These are phyloP conservation scores for Fusarium denticulatum DNA, from an alignment of 2,329 filamentous ascomycete genomes.

Conservation along the genomic window DNA sequence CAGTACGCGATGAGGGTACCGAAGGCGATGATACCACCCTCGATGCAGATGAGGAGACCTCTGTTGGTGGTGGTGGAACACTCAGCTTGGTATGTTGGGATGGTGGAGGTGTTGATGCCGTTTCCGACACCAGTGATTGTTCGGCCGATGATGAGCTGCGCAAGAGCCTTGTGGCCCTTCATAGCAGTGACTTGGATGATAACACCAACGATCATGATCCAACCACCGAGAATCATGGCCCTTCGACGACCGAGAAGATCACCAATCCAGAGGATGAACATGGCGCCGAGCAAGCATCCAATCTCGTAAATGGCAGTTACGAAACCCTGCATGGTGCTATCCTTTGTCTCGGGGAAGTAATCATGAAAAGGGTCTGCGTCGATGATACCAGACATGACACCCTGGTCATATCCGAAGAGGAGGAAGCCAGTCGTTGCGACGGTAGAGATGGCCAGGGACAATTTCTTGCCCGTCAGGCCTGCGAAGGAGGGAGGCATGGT, in stretches of 20 bases:
- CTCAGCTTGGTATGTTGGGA: constrained; percentile 66
- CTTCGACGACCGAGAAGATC: constrained; percentile 62
- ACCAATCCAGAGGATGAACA: constrained; percentile 61
- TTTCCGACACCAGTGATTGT: constrained; percentile 64
- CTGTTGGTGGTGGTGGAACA: constrained; percentile 62
- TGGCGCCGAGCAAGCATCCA: constrained; percentile 62
- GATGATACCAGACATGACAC: constrained; percentile 65
- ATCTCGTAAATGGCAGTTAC: constrained; percentile 62
- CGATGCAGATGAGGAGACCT: constrained; percentile 65
- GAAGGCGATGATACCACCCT: constrained; percentile 53
- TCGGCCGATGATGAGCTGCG: constrained; percentile 62
- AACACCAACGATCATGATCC: constrained; percentile 69
- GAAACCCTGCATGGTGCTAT: constrained; percentile 59
- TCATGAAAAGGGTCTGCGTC: constrained; percentile 60
- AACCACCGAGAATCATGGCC: constrained; percentile 66
- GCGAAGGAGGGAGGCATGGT: constrained; percentile 64
- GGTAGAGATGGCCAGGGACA: constrained; percentile 68
- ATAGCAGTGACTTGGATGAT: constrained; percentile 63
- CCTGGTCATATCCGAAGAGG: constrained; percentile 68
- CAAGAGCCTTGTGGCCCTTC: constrained; percentile 50
- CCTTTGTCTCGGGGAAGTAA: constrained; percentile 56
- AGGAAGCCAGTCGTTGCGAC: constrained; percentile 72
- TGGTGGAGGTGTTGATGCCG: constrained; percentile 59
- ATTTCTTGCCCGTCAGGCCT: constrained; percentile 66
- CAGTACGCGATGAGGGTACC: constrained; percentile 56